A percentile compares a stretch with the other conserved stretches of the same genome.
These are phyloP conservation scores for Porphyrellus cyaneotinctus DNA, from an alignment of 768 basidiomycete species.

Conservation along the genomic window DNA sequence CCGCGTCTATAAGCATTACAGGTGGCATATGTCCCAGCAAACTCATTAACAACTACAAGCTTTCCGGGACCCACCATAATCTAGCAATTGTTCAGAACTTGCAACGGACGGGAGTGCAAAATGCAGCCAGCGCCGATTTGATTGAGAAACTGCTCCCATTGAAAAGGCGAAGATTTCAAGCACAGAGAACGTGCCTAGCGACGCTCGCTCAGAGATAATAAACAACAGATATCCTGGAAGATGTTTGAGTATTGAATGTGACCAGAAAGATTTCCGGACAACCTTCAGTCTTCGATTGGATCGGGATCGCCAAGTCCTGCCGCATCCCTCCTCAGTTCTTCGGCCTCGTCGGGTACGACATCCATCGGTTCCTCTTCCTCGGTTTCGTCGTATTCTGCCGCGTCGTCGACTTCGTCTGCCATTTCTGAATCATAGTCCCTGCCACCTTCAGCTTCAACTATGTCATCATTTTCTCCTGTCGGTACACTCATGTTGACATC, in stretches of 20 bases:
- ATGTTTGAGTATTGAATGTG: background rate
- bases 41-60: background rate
- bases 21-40: background rate
- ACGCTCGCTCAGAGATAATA: no score
- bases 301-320: slow-evolving; percentile 34
- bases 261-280: background rate
- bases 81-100: background rate
- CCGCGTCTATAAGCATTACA: no score
- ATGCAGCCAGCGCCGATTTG: background rate
- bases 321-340: slow-evolving; percentile 39
- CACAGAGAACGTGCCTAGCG: background rate
- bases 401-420: slow-evolving; percentile 23
- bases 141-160: background rate
- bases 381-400: slow-evolving; percentile 31
- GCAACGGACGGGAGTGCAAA: background rate
- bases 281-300: slow-evolving; percentile 9
- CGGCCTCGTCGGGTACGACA: slow-evolving; percentile 41
- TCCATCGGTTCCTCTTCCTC: slow-evolving; percentile 43
- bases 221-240: background rate
- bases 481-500: slow-evolving; percentile 23
- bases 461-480: slow-evolving; percentile 27
- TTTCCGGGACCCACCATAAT: background rate
- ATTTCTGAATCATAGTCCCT: slow-evolving; percentile 24
- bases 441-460: slow-evolving; percentile 34
- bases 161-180: no score